phyloP scores from a whole-genome alignment of 2,329 filamentous ascomycete genomes.

The Cladobotryum protrusum region DNA sequence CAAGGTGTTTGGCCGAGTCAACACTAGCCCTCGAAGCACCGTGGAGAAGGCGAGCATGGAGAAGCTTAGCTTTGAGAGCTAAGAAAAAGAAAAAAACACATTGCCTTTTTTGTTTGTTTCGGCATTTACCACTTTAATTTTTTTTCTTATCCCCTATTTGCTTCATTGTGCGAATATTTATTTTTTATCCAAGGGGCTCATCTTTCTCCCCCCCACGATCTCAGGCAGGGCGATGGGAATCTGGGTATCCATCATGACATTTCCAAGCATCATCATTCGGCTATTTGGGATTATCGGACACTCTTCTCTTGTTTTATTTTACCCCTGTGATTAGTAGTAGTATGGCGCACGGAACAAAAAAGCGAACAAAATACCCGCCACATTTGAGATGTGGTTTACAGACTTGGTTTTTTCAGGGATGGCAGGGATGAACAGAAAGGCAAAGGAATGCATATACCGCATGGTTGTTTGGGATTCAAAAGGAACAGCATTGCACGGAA shows the following conservation, averaged over 20 bases:
- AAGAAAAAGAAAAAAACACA: no score
- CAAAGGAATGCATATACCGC: slow-evolving; percentile 8
- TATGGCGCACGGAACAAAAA: slow-evolving; percentile 26
- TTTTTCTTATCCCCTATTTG: neutral
- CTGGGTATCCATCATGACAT: neutral
- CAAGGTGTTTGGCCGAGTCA: slow-evolving; percentile 51
- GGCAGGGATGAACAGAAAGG: slow-evolving; percentile 7
- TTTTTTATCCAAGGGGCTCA: neutral
- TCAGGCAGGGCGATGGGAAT: neutral
- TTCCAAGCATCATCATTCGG: neutral
- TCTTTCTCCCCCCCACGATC: neutral
- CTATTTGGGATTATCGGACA: neutral
- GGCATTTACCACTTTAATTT: neutral
- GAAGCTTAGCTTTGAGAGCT: slow-evolving; percentile 40
- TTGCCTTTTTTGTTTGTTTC: neutral
- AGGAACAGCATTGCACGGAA: slow-evolving; percentile 11
- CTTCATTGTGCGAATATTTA: neutral
- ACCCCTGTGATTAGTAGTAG: slow-evolving; percentile 12
- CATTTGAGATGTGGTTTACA: slow-evolving; percentile 15
- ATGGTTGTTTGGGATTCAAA: slow-evolving; percentile 6
- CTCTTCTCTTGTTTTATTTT: slow-evolving; percentile 5
- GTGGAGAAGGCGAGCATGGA: slow-evolving; percentile 47
- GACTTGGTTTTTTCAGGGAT: slow-evolving; percentile 4
- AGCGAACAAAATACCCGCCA: slow-evolving; percentile 26
- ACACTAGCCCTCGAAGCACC: slow-evolving; percentile 46